phyloP scores from a whole-genome alignment of 106 monocot species.

The Agapanthus africanus region DNA sequence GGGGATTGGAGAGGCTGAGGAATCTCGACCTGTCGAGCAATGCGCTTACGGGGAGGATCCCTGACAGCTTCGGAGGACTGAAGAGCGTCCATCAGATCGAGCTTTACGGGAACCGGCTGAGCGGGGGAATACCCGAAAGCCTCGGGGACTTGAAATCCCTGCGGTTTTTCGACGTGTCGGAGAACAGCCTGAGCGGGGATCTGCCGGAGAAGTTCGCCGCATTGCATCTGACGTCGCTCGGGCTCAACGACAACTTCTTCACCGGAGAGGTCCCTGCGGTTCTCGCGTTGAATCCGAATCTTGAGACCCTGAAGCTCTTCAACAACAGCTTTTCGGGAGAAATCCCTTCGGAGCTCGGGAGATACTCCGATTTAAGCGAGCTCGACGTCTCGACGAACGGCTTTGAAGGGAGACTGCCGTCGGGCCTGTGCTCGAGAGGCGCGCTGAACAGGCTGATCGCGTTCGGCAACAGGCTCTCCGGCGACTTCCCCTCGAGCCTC shows the following conservation, averaged over 20 bases:
- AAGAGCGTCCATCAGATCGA: conserved; percentile 35
- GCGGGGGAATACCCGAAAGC: conserved; percentile 32
- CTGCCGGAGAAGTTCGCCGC: conserved; percentile 34
- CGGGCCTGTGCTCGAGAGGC: conserved; percentile 24
- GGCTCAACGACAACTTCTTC: conserved; percentile 46
- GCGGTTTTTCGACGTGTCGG: conserved; percentile 35
- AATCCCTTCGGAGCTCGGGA: conserved; percentile 35
- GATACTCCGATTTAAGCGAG: conserved; percentile 18
- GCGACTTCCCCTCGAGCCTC: conserved; percentile 24
- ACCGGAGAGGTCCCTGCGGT: conserved; percentile 29
- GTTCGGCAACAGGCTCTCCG: conserved; percentile 43
- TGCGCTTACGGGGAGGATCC: conserved; percentile 29
- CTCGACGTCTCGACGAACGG: conserved; percentile 40
- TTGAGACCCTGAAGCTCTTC: conserved; percentile 47
- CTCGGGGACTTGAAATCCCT: conserved; percentile 33
- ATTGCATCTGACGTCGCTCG: conserved; percentile 24
- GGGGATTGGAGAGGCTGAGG: conserved; percentile 24
- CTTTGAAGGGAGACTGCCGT: conserved; percentile 31
- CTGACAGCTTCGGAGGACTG: conserved; percentile 35
- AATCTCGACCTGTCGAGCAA: conserved; percentile 44
- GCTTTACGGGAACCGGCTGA: conserved; percentile 30
- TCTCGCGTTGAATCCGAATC: conserved; percentile 30
- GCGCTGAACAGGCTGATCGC: conserved; percentile 17
- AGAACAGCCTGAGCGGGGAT: conserved; percentile 38
- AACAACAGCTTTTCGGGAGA: conserved; percentile 49